Evolutionary conservation across 768 basidiomycete species (phyloP).

Genomic region (Candolleomyces eurysporus): DNA sequence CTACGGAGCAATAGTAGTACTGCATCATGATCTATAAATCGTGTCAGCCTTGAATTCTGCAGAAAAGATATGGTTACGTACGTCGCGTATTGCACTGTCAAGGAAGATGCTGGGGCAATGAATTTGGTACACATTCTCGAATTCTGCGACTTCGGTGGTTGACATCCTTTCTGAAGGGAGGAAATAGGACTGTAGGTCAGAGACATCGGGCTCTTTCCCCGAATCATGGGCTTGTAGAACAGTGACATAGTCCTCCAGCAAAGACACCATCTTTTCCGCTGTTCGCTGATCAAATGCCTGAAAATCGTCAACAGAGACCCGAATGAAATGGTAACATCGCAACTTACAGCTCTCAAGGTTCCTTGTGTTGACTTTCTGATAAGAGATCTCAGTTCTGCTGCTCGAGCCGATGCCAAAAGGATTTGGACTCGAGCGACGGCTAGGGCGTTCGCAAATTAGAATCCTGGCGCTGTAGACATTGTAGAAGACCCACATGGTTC

Average conservation of each 20-base stretch:
- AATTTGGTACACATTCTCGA: constrained; percentile 89
- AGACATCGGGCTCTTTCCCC: constrained; percentile 26
- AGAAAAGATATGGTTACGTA: constrained; percentile 35
- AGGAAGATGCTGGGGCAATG: constrained; percentile 83
- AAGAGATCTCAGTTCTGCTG: constrained; percentile 40
- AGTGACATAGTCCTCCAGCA: constrained; percentile 61
- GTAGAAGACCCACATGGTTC: constrained; percentile 54
- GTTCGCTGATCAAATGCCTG: constrained; percentile 14
- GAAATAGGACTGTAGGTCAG: constrained; percentile 47
- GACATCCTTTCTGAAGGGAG: constrained; percentile 69
- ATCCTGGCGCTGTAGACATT: neutral
- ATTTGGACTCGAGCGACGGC: constrained; percentile 69
- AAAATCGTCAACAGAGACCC: neutral
- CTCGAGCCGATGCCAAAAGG: constrained; percentile 52
- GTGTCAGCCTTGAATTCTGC: constrained; percentile 12
- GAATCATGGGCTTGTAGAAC: constrained; percentile 51
- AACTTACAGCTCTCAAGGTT: neutral
- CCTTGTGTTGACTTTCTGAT: constrained; percentile 4
- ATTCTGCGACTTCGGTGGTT: constrained; percentile 72
- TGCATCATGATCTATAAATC: constrained; percentile 70
- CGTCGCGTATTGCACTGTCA: constrained; percentile 76
- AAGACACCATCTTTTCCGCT: constrained; percentile 45
- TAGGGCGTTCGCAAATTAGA: constrained; percentile 22
- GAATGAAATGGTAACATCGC: neutral
- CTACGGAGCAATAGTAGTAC: constrained; percentile 82